Conservation (phyloP, 129 eudicot species). For the sunflower (Helianthus annuus) region DNA sequence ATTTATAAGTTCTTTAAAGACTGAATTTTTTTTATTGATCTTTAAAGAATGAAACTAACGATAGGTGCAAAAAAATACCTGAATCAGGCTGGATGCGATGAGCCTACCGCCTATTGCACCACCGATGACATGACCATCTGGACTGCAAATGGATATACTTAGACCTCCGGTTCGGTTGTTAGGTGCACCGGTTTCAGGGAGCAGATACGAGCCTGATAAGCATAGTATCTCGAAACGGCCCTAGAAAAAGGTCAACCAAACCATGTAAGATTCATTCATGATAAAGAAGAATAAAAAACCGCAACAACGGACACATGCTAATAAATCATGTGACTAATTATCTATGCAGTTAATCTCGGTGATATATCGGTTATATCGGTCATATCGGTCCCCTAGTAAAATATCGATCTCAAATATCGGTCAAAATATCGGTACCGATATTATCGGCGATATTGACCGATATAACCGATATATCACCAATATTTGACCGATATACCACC, state of each 20-base stretch:
- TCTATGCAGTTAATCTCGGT: no score
- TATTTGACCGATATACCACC: no score
- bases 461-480: no score
- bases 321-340: no score
- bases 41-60: neutral
- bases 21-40: neutral
- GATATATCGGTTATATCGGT: no score
- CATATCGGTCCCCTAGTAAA: no score
- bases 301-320: no score
- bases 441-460: no score
- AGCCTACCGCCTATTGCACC: constrained; percentile 85
- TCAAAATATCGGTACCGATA: no score
- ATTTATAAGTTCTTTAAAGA: neutral
- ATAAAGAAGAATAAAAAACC: neutral
- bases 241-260: constrained; percentile 36
- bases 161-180: constrained; percentile 80
- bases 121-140: constrained; percentile 83
- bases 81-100: constrained; percentile 71
- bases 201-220: constrained; percentile 85
- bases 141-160: constrained; percentile 80
- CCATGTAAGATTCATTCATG: constrained; percentile 10
- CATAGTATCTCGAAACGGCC: constrained; percentile 88
- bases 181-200: constrained; percentile 69
- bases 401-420: no score
- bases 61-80: constrained; percentile 43